Base-by-base conservation (phyloP, 768 basidiomycete species). In the Exidia glandulosa region DNA sequence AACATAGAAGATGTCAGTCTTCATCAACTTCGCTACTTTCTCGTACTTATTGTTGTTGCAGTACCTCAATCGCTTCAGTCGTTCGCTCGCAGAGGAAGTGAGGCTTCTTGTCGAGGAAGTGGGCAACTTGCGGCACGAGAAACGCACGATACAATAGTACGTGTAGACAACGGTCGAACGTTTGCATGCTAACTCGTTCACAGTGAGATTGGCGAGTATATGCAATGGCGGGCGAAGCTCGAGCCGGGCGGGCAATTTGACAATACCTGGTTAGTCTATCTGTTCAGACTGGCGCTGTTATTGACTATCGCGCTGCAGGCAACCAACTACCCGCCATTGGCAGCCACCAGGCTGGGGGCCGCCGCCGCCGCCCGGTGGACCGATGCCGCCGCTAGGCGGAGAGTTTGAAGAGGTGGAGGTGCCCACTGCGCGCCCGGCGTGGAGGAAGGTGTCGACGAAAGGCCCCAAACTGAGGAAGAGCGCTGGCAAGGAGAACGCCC, bases 21-120 rank as follows among this genome's bases (percentile, higher is more conserved):
- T 14, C 23, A 32, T 9, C 41, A 41, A 9, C 5, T 61, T 23
- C 34, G 5, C 41, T 65, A 27, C 62, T 63, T 36, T 16, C 36
- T 3, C 25, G 25, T 56, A 41, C 55, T 29, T 29, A 41, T 59
- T 55, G 23, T 23, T 50, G 16, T 33, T 41, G 9, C 34, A 66
- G 65, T 92, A 93, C 69, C 79, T 93, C 14, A 87, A 93, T 62
- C 88, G 93, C 60, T 93, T 93, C 73, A 91, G 88, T 70, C 87
- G 84, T 69, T 86, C 90, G 1, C 73, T 93, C 52, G 88, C 90
- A 2, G 77, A 81, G 16, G 90, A 93, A 74, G 90, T 93, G 10
- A 83, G 88, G 32, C 86, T 89, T 79, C 76, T 93, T 14, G 79
- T 93, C 10, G 81, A 79, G 34, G 90, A 93, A 74, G 90, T 92